These are phyloP conservation scores for Botryotinia convoluta DNA, from an alignment of 2,329 filamentous ascomycete species.

Conservation along the genomic window DNA sequence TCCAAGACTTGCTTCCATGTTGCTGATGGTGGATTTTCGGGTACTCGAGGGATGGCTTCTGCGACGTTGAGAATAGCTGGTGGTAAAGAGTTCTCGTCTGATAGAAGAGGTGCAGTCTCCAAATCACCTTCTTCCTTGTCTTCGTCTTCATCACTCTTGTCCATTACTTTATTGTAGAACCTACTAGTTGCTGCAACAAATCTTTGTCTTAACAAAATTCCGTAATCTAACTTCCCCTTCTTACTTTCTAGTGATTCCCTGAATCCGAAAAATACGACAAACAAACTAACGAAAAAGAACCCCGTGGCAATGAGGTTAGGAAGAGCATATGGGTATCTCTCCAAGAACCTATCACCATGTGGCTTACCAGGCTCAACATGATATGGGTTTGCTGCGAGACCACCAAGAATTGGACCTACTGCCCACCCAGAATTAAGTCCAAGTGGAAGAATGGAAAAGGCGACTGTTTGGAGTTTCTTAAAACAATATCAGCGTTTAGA, in stretches of 20 bases:
- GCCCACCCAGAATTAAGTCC: conserved; percentile 59
- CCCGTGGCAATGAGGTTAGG: conserved; percentile 4
- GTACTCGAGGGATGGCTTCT: neutral
- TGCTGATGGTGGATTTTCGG: neutral
- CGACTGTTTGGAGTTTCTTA: conserved; percentile 66
- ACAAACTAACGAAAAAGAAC: neutral
- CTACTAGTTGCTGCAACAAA: neutral
- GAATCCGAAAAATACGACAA: conserved; percentile 2
- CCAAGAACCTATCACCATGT: conserved; percentile 5
- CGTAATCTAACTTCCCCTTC: neutral
- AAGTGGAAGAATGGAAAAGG: conserved; percentile 49
- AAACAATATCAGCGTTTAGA: conserved; percentile 44
- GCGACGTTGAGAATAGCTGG: neutral
- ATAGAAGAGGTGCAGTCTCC: neutral
- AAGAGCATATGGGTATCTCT: conserved; percentile 11
- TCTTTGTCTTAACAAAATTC: neutral
- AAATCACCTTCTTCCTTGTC: neutral
- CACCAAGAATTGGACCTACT: conserved; percentile 37
- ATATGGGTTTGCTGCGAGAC: conserved; percentile 44
- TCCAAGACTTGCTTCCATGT: conserved; percentile 4
- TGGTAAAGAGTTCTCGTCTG: neutral
- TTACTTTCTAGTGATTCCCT: conserved; percentile 1
- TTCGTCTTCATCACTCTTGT: neutral
- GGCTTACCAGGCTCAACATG: conserved; percentile 7
- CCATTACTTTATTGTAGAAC: neutral